phyloP scores from a whole-genome alignment of 2,329 filamentous ascomycete genomes.

The Gaeumannomyces sp. region DNA sequence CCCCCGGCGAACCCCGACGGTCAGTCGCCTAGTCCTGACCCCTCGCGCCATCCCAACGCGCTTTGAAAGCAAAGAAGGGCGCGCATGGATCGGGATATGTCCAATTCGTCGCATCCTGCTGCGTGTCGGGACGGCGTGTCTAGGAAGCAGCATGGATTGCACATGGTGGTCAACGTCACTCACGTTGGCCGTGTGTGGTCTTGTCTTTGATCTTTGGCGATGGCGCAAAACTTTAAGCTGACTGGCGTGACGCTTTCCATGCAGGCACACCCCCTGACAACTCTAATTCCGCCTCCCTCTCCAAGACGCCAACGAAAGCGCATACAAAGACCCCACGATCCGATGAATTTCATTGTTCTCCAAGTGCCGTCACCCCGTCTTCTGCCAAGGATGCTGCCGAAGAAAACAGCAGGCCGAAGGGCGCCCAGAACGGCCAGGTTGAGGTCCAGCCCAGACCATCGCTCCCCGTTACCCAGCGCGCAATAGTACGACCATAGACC shows the following conservation, averaged over 20 bases:
- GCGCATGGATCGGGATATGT: neutral
- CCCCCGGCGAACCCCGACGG: neutral
- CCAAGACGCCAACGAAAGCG: neutral
- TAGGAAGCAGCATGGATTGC: too few species aligned
- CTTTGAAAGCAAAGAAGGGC: neutral
- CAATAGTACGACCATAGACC: slow-evolving; percentile 20
- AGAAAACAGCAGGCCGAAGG: neutral
- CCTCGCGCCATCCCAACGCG: neutral
- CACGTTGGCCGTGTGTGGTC: neutral
- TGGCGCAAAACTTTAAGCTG: neutral
- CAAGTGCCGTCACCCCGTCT: slow-evolving; percentile 3
- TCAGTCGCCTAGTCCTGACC: neutral
- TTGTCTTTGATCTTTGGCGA: neutral
- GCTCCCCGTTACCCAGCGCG: slow-evolving; percentile 3
- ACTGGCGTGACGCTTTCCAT: neutral
- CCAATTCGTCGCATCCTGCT: neutral
- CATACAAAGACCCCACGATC: neutral
- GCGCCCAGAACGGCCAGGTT: neutral
- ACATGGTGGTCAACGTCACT: too few species aligned
- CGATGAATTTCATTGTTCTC: neutral
- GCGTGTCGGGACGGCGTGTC: neutral
- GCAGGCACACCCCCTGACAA: neutral
- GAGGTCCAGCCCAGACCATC: slow-evolving; percentile 8
- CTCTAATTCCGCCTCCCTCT: neutral
- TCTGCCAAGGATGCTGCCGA: slow-evolving; percentile 14